These are phyloP conservation scores for Coemansia sp. DNA, from an alignment of 192 early-diverging fungal species.

Conservation along the genomic window DNA sequence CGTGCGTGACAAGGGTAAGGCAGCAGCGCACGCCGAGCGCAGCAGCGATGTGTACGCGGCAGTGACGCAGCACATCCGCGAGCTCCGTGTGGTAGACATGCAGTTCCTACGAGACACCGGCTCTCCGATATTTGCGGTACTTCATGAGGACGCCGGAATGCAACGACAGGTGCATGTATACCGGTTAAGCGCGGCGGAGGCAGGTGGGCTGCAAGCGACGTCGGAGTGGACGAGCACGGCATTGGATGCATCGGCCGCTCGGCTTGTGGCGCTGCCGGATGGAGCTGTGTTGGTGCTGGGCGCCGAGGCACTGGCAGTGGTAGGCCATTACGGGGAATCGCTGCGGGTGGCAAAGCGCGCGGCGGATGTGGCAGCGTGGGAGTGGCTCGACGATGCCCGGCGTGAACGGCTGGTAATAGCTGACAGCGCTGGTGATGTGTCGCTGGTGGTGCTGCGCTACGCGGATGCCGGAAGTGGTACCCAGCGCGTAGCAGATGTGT, in stretches of 20 bases:
- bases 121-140: slow-evolving; percentile 31
- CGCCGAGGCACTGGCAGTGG: slow-evolving; percentile 29
- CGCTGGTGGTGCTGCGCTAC: slow-evolving; percentile 55
- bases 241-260: slow-evolving; percentile 19
- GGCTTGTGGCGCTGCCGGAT: slow-evolving; percentile 24
- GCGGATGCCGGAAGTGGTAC: slow-evolving; percentile 12
- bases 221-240: slow-evolving; percentile 22
- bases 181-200: slow-evolving; percentile 9
- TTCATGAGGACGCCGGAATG: slow-evolving; percentile 44
- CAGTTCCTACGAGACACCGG: slow-evolving; percentile 20
- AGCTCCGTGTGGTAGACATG: slow-evolving; percentile 44
- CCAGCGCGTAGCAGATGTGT: slow-evolving; percentile 33
- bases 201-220: slow-evolving; percentile 17
- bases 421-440: slow-evolving; percentile 65
- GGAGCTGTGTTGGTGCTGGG: slow-evolving; percentile 32
- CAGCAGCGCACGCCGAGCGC: slow-evolving; percentile 15
- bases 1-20: slow-evolving; percentile 38
- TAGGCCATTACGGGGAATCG: not conserved
- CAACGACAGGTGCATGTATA: slow-evolving; percentile 39
- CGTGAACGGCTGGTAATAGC: slow-evolving; percentile 64
- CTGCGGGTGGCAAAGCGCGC: slow-evolving; percentile 16
- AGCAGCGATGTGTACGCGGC: slow-evolving; percentile 39
- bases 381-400: slow-evolving; percentile 55
- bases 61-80: slow-evolving; percentile 32
- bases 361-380: slow-evolving; percentile 55